Evolutionary conservation across 352 stramenopile genomes (phyloP).

Genomic region (Phytopythium boreale): DNA sequence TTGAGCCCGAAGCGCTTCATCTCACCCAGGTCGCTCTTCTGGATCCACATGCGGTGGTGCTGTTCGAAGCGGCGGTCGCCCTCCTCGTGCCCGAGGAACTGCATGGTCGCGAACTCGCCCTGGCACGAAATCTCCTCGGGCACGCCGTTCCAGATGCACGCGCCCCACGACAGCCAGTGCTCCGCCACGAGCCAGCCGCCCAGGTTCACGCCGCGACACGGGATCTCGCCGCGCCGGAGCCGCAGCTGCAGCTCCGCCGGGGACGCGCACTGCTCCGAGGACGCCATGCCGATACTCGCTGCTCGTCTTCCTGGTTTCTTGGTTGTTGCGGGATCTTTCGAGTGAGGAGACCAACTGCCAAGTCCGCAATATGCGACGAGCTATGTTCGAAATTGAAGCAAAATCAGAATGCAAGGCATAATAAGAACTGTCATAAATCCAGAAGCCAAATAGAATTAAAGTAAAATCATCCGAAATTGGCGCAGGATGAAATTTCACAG

Average conservation of each 20-base stretch:
- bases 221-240: constrained; percentile 34
- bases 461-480: too few relatives aligned
- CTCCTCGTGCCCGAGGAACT: constrained; percentile 36
- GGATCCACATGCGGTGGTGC: constrained; percentile 81
- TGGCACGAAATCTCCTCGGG: constrained; percentile 40
- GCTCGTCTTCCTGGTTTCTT: not conserved
- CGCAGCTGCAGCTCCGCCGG: constrained; percentile 15
- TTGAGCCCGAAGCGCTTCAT: constrained; percentile 65
- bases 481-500: not conserved
- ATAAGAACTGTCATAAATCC: too few relatives aligned
- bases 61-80: constrained; percentile 61
- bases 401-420: not conserved
- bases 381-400: not conserved
- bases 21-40: constrained; percentile 59
- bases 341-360: not conserved
- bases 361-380: constrained; percentile 1
- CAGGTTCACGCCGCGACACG: constrained; percentile 72
- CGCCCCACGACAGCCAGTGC: constrained; percentile 79
- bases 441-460: too few relatives aligned
- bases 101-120: constrained; percentile 58
- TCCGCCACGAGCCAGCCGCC: constrained; percentile 85
- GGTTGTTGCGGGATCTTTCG: not conserved
- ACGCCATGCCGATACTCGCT: not conserved
- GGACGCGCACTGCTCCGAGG: not conserved
- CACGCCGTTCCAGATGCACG: constrained; percentile 81